These are phyloP conservation scores for Diphasiastrum complanatum DNA, from an alignment of 83 land plant genomes.

Conservation along the genomic window DNA sequence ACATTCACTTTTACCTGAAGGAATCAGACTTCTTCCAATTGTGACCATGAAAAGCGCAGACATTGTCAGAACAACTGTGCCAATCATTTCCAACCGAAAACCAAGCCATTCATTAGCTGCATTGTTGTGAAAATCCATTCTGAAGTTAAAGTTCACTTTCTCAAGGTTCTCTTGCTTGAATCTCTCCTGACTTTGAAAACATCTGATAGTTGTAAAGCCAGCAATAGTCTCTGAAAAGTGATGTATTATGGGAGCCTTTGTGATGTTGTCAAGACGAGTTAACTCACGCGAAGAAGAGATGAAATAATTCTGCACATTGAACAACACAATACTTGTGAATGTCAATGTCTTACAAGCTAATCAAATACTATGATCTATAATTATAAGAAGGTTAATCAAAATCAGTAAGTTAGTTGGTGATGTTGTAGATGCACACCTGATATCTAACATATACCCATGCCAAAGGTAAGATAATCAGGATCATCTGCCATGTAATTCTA, in stretches of 20 bases:
- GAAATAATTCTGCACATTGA: slow-evolving; percentile 54
- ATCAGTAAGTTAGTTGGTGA: neutral
- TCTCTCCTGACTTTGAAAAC: slow-evolving; percentile 56
- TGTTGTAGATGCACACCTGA: slow-evolving; percentile 43
- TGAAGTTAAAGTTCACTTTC: slow-evolving; percentile 49
- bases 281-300: slow-evolving; percentile 70
- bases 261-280: slow-evolving; percentile 59
- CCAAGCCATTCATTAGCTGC: slow-evolving; percentile 83
- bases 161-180: slow-evolving; percentile 31
- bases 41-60: slow-evolving; percentile 47
- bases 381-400: neutral
- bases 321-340: neutral
- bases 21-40: slow-evolving; percentile 39
- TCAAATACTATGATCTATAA: neutral
- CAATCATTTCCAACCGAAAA: slow-evolving; percentile 56
- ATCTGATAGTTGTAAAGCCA: slow-evolving; percentile 67
- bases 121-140: slow-evolving; percentile 48
- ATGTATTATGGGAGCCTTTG: slow-evolving; percentile 81
- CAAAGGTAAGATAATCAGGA: slow-evolving; percentile 41
- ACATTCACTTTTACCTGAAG: slow-evolving; percentile 49
- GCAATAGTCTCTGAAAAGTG: slow-evolving; percentile 69
- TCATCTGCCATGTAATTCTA: slow-evolving; percentile 68
- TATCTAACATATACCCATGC: slow-evolving; percentile 49
- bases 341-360: neutral
- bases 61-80: slow-evolving; percentile 48